Evolutionary conservation across 768 basidiomycete species (phyloP).

Genomic region (Psilocybe subaeruginosa): DNA sequence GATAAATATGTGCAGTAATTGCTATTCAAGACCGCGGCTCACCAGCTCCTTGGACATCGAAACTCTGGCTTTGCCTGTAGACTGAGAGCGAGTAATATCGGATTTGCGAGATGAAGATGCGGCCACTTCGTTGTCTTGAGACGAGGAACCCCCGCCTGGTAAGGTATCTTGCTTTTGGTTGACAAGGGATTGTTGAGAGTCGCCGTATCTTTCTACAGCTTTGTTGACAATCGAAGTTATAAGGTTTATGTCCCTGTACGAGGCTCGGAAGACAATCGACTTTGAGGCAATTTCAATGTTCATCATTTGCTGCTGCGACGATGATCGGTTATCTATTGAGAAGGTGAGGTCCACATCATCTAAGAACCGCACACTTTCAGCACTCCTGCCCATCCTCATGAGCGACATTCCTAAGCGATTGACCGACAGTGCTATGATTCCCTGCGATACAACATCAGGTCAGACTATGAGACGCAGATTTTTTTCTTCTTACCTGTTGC

Average conservation of each 20-base stretch:
- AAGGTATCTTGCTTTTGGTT: constrained; percentile 7
- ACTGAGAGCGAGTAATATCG: constrained; percentile 6
- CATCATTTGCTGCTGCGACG: constrained; percentile 69
- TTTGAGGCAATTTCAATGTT: constrained; percentile 82
- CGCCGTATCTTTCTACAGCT: constrained; percentile 76
- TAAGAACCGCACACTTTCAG: constrained; percentile 88
- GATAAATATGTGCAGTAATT: constrained; percentile 6
- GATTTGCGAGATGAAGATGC: not conserved
- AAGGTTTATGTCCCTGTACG: constrained; percentile 90
- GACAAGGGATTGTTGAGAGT: constrained; percentile 35
- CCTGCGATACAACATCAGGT: constrained; percentile 44
- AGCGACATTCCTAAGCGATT: constrained; percentile 92
- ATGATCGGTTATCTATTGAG: constrained; percentile 83
- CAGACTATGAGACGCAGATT: constrained; percentile 9
- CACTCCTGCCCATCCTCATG: constrained; percentile 79
- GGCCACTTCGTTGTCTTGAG: not conserved
- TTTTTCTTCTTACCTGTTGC: constrained; percentile 70
- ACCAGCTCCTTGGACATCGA: constrained; percentile 84
- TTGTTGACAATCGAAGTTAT: constrained; percentile 87
- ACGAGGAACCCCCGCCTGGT: not conserved
- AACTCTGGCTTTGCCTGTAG: constrained; percentile 44
- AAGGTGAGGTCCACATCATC: constrained; percentile 91
- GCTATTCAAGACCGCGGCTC: constrained; percentile 15
- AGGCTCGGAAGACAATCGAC: constrained; percentile 92
- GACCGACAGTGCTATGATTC: constrained; percentile 79